These are phyloP conservation scores for Trypanosoma theileri DNA, from an alignment of 208 protist species.

Conservation along the genomic window DNA sequence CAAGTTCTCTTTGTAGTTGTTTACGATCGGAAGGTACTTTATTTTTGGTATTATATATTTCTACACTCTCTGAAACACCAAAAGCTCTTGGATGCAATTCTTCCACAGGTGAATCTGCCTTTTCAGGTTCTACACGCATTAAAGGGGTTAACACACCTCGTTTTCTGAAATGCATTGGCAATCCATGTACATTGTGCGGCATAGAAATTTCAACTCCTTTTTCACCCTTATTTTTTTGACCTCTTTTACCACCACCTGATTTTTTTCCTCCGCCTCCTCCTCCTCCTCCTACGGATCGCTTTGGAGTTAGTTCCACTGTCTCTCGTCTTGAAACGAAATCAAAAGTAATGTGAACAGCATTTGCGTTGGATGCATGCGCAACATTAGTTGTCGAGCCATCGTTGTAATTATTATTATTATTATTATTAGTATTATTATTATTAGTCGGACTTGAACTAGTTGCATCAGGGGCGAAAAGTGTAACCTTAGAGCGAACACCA, in stretches of 20 bases:
- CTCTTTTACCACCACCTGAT: conserved; percentile 11
- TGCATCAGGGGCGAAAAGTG: conserved; percentile 8
- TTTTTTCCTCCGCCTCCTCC: conserved; percentile 11
- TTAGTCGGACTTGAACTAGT: neutral
- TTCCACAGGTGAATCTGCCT: neutral
- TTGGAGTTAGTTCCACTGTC: conserved; percentile 61
- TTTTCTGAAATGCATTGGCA: conserved; percentile 50
- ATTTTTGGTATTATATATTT: conserved; percentile 41
- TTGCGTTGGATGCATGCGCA: conserved; percentile 50
- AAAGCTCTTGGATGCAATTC: conserved; percentile 30
- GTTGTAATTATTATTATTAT: neutral
- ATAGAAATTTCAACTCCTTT: neutral
- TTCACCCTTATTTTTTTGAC: neutral
- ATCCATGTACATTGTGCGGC: conserved; percentile 36
- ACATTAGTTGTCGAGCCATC: neutral
- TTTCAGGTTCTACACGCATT: conserved; percentile 10
- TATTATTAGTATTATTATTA: neutral
- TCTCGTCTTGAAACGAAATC: conserved; percentile 66
- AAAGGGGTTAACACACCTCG: conserved; percentile 26
- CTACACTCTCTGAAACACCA: conserved; percentile 41
- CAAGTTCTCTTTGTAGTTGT: conserved; percentile 42
- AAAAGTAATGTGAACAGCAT: conserved; percentile 77
- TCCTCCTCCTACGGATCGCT: conserved; percentile 8
- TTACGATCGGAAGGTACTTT: conserved; percentile 32
- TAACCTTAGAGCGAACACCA: conserved; percentile 41